Evolutionary conservation across 176 grass and related monocot species (phyloP), one percentile per base, ranked within the genome.

Genomic region (Elaeis guineensis): DNA sequence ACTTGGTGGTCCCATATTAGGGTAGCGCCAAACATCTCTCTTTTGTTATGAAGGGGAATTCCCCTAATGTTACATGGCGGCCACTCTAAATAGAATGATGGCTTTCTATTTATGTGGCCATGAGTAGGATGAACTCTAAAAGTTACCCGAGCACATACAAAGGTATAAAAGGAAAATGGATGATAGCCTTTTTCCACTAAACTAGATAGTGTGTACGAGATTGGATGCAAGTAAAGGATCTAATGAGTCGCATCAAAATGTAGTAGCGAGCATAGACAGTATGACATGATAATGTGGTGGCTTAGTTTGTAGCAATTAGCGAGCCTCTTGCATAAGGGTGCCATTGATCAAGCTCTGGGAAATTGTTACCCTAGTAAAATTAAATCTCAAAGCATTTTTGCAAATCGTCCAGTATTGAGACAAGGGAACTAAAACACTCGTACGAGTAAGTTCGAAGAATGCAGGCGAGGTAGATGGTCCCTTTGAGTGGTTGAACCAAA

Each of bases 1-100:
- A 44, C 35, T 44, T 44, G 35, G 35, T 14, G 18, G 54, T 22
- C 54, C 54, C 5, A 55, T 19, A 8, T 5, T 12, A 22, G 7
- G 4, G 5, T 55, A 22, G 54, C 9, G 5, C 54, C n/a, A 5
- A 55, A 55, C 19, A 21, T 7, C 7, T 55, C 6, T 17, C 52
- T 5, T 9, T 55, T 2, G 19, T 19, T 9, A 55, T 7, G 19
- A 21, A 55, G 17, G 21, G 17, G 54, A 55, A 22, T 55, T 55
- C 21, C 21, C n/a, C 19, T 18, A 6, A 7, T 55, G 54, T 55
- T 20, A 55, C 21, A 21, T 55, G 54, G 54, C 54, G 54, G 54
- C 54, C 54, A 55, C 54, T 55, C 21, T 55, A 55, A 22, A 55
- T 19, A 22, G 54, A 55, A 55, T 55, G 54, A 55, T 55, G 54